phyloP scores from a whole-genome alignment of 768 basidiomycete genomes.

The Suillus paluster region DNA sequence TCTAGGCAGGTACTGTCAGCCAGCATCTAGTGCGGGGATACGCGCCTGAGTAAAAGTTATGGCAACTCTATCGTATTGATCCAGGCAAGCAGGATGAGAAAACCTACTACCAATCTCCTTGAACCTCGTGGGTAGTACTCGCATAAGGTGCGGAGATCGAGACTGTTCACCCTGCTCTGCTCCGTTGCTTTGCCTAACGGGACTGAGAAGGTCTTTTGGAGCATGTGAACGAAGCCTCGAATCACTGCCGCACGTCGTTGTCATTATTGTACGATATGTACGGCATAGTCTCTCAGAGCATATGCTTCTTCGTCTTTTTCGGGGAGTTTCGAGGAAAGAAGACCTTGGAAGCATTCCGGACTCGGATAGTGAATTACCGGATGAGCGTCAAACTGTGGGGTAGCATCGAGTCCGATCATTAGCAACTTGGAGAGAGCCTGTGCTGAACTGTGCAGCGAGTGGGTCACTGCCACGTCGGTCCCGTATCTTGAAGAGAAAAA shows the following conservation, averaged over 20 bases:
- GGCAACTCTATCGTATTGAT: neutral
- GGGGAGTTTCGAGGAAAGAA: neutral
- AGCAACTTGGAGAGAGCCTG: constrained; percentile 5
- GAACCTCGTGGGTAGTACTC: constrained; percentile 30
- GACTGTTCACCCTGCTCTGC: constrained; percentile 14
- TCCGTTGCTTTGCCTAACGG: constrained; percentile 6
- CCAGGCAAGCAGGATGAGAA: constrained; percentile 11
- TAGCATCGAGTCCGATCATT: constrained; percentile 11
- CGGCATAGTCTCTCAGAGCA: constrained; percentile 6
- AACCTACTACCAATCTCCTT: constrained; percentile 16
- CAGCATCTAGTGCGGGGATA: constrained; percentile 6
- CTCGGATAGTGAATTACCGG: constrained; percentile 10
- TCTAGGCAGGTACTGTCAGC: neutral
- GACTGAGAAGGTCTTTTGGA: neutral
- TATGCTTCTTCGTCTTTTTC: constrained; percentile 2
- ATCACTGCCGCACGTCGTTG: constrained; percentile 2
- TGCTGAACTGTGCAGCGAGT: neutral
- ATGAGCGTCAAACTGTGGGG: constrained; percentile 12
- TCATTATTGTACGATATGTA: constrained; percentile 7
- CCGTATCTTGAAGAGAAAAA: constrained; percentile 11
- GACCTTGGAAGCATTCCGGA: neutral
- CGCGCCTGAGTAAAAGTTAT: constrained; percentile 14
- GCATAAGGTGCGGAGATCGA: constrained; percentile 16
- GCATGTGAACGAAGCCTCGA: constrained; percentile 11
- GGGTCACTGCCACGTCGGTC: constrained; percentile 17